Evolutionary conservation across 371 early-diverging fungal species (phyloP).

Genomic region (Mortierella sp.): DNA sequence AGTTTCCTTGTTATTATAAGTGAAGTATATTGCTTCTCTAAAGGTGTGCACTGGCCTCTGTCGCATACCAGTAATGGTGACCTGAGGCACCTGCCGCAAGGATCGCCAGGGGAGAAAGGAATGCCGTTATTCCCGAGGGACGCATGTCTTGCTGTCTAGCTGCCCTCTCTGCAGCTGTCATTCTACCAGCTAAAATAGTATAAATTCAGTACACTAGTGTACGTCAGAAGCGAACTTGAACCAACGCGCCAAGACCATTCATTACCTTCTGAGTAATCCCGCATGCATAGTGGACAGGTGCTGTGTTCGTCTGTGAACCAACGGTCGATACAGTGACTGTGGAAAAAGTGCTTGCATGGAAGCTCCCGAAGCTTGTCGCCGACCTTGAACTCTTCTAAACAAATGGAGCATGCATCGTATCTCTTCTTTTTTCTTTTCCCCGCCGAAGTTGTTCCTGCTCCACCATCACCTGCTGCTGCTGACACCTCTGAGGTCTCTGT

Average conservation of each 20-base stretch:
- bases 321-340: constrained; percentile 73
- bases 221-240: too few species aligned
- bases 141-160: neutral
- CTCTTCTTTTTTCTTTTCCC: constrained; percentile 18
- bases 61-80: constrained; percentile 25
- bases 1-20: too few species aligned
- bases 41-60: constrained; percentile 24
- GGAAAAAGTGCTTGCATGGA: constrained; percentile 78
- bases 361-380: constrained; percentile 68
- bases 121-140: constrained; percentile 9
- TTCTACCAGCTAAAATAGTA: constrained; percentile 7
- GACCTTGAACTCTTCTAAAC: constrained; percentile 69
- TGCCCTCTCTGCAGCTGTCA: neutral
- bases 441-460: neutral
- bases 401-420: constrained; percentile 71
- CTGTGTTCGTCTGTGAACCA: constrained; percentile 67
- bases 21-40: neutral
- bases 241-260: too few species aligned
- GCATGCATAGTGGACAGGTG: constrained; percentile 72
- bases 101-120: constrained; percentile 29
- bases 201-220: too few species aligned
- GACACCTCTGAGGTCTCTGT: neutral
- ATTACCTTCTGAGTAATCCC: constrained; percentile 54
- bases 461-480: neutral
- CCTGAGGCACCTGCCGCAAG: constrained; percentile 22